Evolutionary conservation across 1,284 basidiomycete species (phyloP), one percentile per base, ranked within the genome.

Genomic region (Malassezia arunalokei): DNA sequence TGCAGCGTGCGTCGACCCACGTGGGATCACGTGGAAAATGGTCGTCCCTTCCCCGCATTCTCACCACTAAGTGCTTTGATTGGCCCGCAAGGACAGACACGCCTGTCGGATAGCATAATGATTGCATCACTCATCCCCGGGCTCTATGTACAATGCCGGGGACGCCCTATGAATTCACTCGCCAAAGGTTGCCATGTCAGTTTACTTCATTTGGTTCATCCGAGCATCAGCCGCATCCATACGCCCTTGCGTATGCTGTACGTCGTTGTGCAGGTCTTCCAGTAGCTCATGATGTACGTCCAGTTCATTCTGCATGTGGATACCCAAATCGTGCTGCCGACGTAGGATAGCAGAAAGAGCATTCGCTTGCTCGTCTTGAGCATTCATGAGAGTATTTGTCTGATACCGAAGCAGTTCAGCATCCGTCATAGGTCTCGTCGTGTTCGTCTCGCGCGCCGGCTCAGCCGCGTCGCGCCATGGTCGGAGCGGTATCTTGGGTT

Each of bases 231-330:
- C 82, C 38, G 76, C 75, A n/a, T 79, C 79, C 54, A 96, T 77
- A 76, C 89, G 91, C 30, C 77, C 78, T 42, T 83, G 83, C 2
- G 85, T 83, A 17, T 76, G 75, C 63, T 86, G 85, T 40, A 89
- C 82, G 48, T 89, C 82, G 38, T 78, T 74, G 17, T 82, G 79
- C 48, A 96, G 76, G 64, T 82, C 81, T 66, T 91, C 86, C 61
- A 96, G 75, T 74, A 94, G 74, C 67, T 91, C 87, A 62, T 83
- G 90, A 76, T 96, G 92, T 62, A 83, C 76, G 6, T 76, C 77
- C 54, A 98, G 81, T 76, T 98, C 92, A 49, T 79, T 78, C 52
- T 81, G 79, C 59, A 98, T 96, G 14, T 89, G 87, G 58, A 86
- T 78, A 8, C 91, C 92, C 42, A 96, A 79, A 49, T 85, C 82